Evolutionary conservation across 306 rosid species (phyloP).

Genomic region (Quercus agrifolia): DNA sequence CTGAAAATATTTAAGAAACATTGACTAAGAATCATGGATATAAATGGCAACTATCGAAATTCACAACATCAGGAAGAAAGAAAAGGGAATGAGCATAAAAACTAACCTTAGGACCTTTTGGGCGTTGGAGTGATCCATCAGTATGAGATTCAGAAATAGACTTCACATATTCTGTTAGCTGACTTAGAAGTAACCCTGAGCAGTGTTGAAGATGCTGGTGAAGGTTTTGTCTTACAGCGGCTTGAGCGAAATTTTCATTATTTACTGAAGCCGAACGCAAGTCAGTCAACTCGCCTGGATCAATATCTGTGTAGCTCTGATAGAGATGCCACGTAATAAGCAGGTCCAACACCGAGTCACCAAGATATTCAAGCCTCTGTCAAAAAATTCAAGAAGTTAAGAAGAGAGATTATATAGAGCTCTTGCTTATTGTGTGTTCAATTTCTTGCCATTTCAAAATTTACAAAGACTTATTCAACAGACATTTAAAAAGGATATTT

Average conservation of each 20-base stretch:
- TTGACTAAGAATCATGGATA: not conserved
- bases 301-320: slow-evolving; percentile 56
- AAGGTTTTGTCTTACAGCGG: slow-evolving; percentile 62
- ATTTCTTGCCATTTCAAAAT: not conserved
- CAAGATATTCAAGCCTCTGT: slow-evolving; percentile 97
- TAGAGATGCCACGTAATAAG: slow-evolving; percentile 86
- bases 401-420: slow-evolving; percentile 10
- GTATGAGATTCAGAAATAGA: slow-evolving; percentile 39
- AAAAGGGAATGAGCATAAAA: slow-evolving; percentile 1
- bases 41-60: not conserved
- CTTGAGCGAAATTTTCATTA: slow-evolving; percentile 87
- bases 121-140: slow-evolving; percentile 33
- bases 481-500: not conserved
- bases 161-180: slow-evolving; percentile 69
- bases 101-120: slow-evolving; percentile 81
- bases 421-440: slow-evolving; percentile 6
- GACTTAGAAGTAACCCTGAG: slow-evolving; percentile 59
- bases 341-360: slow-evolving; percentile 86
- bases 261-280: slow-evolving; percentile 91
- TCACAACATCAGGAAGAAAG: not conserved
- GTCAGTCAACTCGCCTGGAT: slow-evolving; percentile 91
- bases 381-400: slow-evolving; percentile 30
- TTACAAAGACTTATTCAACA: not conserved
- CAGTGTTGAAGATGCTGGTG: slow-evolving; percentile 73
- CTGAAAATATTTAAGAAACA: not conserved